Evolutionary conservation across 2,329 filamentous ascomycete species (phyloP), one percentile per base, ranked within the genome.

Genomic region (Corynespora cassiicola): DNA sequence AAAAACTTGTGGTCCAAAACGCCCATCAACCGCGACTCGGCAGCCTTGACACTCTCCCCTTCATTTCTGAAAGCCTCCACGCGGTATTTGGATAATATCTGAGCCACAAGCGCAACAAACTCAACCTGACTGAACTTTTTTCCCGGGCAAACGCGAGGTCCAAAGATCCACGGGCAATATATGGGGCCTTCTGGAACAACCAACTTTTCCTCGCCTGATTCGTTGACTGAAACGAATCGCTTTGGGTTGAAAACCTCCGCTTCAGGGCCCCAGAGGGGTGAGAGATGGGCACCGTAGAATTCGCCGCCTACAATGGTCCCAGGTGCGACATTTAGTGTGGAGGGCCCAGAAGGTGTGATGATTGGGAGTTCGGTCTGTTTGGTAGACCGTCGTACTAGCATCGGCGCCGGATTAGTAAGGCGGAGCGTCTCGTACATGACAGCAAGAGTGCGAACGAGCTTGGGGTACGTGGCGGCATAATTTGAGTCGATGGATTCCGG

Each of bases 401-500:
- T 29, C 8, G 50, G 47, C 6, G 46, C 39, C 16, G 50, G 29
- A 26, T 25, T 41, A 7, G 36, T 35, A 4, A 48, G 31, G 9
- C 51, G 46, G 1, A 57, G 37, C 2, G 43, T 48, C 29, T 57
- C 53, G 34, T 55, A 36, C 73, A 80, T 75, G 14, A 78, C 34
- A 4, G 74, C 71, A 12, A 76, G 54, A 31, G 64, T 68, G 2
- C 77, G 68, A 7, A 61, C 60, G 11, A 74, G 64, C 33, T 63
- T 65, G 1, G 75, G 72, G 45, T 72, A 80, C 1, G 67, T 49
- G 7, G 49, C 58, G 31, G 0, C 36, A n/a, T 10, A 57, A 31
- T 7, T 55, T 39, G 6, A 47, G 36, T 7, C 48, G 34, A 5
- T 10, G 14, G 32, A 56, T 32, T 2, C 66, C 64, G 8, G 46